Conservation (phyloP, 1,284 basidiomycete genomes). For the Trichosporon ovoides region DNA sequence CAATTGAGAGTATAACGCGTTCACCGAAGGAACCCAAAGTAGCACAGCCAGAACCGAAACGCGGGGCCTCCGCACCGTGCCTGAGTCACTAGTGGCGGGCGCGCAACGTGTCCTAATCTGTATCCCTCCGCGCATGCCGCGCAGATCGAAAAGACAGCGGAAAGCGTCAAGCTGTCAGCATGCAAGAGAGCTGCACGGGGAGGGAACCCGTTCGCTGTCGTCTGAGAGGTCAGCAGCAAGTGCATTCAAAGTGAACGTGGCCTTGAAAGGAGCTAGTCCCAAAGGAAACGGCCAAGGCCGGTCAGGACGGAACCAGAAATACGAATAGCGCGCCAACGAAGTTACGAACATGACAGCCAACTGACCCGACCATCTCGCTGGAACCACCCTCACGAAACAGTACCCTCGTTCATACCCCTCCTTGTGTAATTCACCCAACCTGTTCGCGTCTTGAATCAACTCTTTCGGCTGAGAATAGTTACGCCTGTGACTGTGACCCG, state of each 20-base stretch:
- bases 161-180: too few species aligned
- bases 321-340: background rate
- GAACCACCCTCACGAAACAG: background rate
- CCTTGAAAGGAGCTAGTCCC: background rate
- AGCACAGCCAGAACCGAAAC: background rate
- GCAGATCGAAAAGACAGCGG: background rate
- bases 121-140: background rate
- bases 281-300: background rate
- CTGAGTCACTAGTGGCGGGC: background rate
- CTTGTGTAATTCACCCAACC: too few species aligned
- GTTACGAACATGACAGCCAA: background rate
- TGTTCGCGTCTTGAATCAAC: background rate
- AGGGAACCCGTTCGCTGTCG: background rate
- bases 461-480: background rate
- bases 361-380: conserved; percentile 2
- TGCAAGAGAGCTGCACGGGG: too few species aligned
- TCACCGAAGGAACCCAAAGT: too few species aligned
- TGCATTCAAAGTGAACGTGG: too few species aligned
- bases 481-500: background rate
- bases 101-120: background rate
- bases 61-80: conserved; percentile 1
- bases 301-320: background rate
- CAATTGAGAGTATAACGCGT: background rate
- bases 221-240: too few species aligned
- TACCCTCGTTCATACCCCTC: too few species aligned